Percentiles rank a stretch among this genome's conserved stretches.
Evolutionary conservation across 441 rosid species (phyloP).

Genomic region (Euphorbia celastroides): DNA sequence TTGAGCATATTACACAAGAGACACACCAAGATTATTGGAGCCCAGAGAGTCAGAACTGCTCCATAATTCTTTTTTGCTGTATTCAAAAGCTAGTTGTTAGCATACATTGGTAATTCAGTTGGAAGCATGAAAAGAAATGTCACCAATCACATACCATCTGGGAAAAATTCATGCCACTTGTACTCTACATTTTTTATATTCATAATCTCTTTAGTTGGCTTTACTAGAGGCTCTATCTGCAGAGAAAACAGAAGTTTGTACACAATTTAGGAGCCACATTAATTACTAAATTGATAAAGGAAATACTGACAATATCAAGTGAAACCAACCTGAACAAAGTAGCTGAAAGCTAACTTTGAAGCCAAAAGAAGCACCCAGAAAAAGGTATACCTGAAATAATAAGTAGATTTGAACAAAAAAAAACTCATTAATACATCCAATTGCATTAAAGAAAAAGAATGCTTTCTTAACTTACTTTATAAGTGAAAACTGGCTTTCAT

Average conservation of each 20-base stretch:
- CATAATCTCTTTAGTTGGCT: slow-evolving; percentile 93
- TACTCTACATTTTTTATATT: slow-evolving; percentile 55
- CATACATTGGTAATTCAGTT: slow-evolving; percentile 12
- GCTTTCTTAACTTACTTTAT: slow-evolving; percentile 58
- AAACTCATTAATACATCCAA: background rate
- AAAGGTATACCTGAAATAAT: slow-evolving; percentile 69
- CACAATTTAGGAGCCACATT: background rate
- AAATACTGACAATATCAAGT: background rate
- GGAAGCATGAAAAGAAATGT: slow-evolving; percentile 13
- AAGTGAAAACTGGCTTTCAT: slow-evolving; percentile 94
- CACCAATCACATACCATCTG: slow-evolving; percentile 43
- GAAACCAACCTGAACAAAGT: slow-evolving; percentile 68
- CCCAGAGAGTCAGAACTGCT: slow-evolving; percentile 82
- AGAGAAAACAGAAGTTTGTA: slow-evolving; percentile 13
- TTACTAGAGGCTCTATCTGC: slow-evolving; percentile 82
- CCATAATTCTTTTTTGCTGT: slow-evolving; percentile 67
- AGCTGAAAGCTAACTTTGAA: slow-evolving; percentile 74
- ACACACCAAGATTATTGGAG: slow-evolving; percentile 69
- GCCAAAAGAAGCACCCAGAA: slow-evolving; percentile 80
- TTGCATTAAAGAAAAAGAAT: background rate
- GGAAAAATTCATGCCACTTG: slow-evolving; percentile 93
- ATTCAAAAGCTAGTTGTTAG: slow-evolving; percentile 28
- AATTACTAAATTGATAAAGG: background rate
- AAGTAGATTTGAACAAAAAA: slow-evolving; percentile 12
- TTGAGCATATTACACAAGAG: slow-evolving; percentile 6